phyloP scores from a whole-genome alignment of 805 yeast genomes.

The Schwanniomyces occidentalis region DNA sequence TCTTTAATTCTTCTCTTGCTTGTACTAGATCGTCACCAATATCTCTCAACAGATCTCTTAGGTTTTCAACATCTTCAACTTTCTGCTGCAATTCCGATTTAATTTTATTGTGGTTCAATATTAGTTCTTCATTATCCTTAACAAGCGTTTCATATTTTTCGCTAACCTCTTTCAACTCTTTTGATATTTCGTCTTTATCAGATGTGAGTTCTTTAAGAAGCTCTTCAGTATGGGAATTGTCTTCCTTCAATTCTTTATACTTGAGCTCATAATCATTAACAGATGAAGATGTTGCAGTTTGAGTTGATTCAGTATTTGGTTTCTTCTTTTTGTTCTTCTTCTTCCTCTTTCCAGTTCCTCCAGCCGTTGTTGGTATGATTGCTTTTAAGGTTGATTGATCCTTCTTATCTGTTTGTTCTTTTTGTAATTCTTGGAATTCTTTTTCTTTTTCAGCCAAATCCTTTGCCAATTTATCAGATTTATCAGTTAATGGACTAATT shows the following conservation, averaged over 20 bases:
- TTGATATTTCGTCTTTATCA: conserved; percentile 1
- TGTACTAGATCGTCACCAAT: conserved; percentile 80
- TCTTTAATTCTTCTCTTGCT: conserved; percentile 50
- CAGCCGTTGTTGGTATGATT: conserved; percentile 2
- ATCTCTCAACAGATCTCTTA: conserved; percentile 73
- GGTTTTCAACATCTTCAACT: conserved; percentile 62
- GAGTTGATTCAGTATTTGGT: conserved; percentile 3
- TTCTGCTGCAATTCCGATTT: conserved; percentile 39
- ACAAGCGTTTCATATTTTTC: conserved; percentile 14
- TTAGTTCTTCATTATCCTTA: conserved; percentile 16
- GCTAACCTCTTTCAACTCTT: conserved; percentile 14
- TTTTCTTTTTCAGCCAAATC: conserved; percentile 1
- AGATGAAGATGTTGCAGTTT: conserved; percentile 2
- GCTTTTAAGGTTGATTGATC: not conserved
- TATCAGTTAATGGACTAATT: not conserved
- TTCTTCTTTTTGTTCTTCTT: conserved; percentile 27
- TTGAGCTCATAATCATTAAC: conserved; percentile 8
- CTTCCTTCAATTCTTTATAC: conserved; percentile 6
- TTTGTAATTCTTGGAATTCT: conserved; percentile 8
- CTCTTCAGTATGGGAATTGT: conserved; percentile 1
- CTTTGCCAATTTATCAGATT: not conserved
- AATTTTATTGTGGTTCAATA: conserved; percentile 14
- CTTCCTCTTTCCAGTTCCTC: conserved; percentile 13
- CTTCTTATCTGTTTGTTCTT: conserved; percentile 7
- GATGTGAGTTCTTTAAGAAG: not conserved